Base-by-base conservation (phyloP, 192 early-diverging fungal genomes). In the Backusella australiensis region DNA sequence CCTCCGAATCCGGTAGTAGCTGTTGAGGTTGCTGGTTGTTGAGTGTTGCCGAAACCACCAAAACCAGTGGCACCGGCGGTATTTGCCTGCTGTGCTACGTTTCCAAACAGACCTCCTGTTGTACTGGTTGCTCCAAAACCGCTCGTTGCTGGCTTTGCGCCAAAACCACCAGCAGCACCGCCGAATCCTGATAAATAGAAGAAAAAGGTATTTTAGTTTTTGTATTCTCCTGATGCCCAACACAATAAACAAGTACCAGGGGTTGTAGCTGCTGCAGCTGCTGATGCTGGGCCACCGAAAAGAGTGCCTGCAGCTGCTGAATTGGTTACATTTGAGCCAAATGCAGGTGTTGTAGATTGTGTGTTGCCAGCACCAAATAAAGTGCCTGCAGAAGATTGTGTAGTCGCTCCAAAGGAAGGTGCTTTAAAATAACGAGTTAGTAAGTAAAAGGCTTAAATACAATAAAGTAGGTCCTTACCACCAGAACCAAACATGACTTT, bases 1-100 rank as follows among this genome's bases (percentile, higher is more conserved):
- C 76, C 66, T 63, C 75, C 75, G 70, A 71, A 71, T 42, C 68
- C 69, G 23, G 68, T 7, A 32, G 44, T 6, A 34, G 67, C 67
- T 36, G 67, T 38, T 35, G 67, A 67, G 34, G 67, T 36, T 35
- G 67, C 32, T 15, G 63, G 39, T 32, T 38, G 36, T 29, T 41
- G 38, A 6, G 39, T 42, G 4, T 41, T 41, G 9, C 72, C 53
- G 23, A 73, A 73, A 8, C 69, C 41, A 29, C 67, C 67, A 36
- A 68, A 68, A 36, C 34, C 67, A 36, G 67, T 21, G 35, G 34
- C 17, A 8, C 69, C 56, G 17, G 67, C 34, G 17, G 34, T n/a
- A 68, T 15, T 68, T 36, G 35, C n/a, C 9, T 15, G 34, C 7
- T 68, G 67, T 19, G 67, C 6, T 34, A 6, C 35, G 35, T 68